These are phyloP conservation scores for Nothophoma quercina DNA, from an alignment of 2,329 filamentous ascomycete genomes.

Conservation along the genomic window DNA sequence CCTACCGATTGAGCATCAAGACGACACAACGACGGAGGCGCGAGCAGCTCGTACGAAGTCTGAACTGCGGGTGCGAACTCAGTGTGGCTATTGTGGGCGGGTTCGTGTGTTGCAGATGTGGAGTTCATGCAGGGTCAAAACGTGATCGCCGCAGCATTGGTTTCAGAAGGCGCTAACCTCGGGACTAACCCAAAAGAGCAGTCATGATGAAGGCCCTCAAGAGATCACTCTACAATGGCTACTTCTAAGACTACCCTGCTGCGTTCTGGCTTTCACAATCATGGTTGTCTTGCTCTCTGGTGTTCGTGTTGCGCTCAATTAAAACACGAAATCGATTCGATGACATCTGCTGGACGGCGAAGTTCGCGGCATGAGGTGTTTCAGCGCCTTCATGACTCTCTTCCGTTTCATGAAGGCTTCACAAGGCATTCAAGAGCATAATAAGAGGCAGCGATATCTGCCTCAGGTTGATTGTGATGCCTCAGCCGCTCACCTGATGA, in stretches of 20 bases:
- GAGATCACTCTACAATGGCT: not conserved
- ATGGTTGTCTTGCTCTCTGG: no score
- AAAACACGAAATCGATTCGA: not conserved
- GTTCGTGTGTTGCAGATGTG: constrained; percentile 28
- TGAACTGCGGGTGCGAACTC: constrained; percentile 6
- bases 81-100: constrained; percentile 17
- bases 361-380: constrained; percentile 16
- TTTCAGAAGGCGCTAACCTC: constrained; percentile 11
- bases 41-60: constrained; percentile 2
- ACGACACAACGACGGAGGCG: constrained; percentile 16
- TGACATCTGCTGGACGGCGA: not conserved
- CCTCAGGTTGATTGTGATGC: constrained; percentile 13
- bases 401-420: constrained; percentile 32
- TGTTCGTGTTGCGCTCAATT: no score
- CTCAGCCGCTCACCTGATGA: not conserved
- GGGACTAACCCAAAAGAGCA: constrained; percentile 11
- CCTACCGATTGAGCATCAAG: constrained; percentile 24
- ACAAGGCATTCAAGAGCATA: constrained; percentile 16
- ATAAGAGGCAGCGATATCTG: constrained; percentile 8
- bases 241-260: no score
- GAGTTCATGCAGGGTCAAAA: constrained; percentile 20
- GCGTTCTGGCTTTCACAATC: no score
- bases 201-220: constrained; percentile 18
- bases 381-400: constrained; percentile 28
- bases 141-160: constrained; percentile 28